phyloP scores from a whole-genome alignment of 2,329 filamentous ascomycete genomes.

The Penicillium corylophilum region DNA sequence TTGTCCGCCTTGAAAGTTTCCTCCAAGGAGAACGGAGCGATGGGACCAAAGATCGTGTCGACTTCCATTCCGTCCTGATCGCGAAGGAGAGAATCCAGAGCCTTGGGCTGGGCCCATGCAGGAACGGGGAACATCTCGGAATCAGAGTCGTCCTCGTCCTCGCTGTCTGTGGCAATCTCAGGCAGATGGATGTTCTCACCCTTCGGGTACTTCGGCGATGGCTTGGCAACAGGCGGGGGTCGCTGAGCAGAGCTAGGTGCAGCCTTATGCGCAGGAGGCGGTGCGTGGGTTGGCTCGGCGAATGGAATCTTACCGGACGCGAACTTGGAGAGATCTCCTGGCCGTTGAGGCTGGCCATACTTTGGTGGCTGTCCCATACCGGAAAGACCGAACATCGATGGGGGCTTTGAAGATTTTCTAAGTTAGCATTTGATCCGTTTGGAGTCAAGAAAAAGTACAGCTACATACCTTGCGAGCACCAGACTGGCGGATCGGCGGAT shows the following conservation, averaged over 20 bases:
- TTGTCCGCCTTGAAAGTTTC: conserved; percentile 92
- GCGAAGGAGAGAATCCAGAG: conserved; percentile 71
- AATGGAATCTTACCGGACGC: conserved; percentile 89
- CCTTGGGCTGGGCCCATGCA: conserved; percentile 85
- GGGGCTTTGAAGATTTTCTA: conserved; percentile 34
- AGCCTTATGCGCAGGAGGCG: conserved; percentile 59
- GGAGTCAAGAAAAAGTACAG: not conserved
- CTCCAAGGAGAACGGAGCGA: conserved; percentile 87
- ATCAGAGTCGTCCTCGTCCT: conserved; percentile 71
- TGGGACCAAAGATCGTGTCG: conserved; percentile 90
- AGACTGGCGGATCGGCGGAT: conserved; percentile 81
- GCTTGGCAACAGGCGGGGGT: conserved; percentile 47
- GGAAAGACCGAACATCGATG: conserved; percentile 40
- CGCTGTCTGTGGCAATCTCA: conserved; percentile 92
- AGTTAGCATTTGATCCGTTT: conserved; percentile 4
- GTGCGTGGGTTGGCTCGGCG: conserved; percentile 65
- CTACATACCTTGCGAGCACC: conserved; percentile 66
- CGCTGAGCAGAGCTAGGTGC: conserved; percentile 50
- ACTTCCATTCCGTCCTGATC: conserved; percentile 71
- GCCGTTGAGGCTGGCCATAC: conserved; percentile 57
- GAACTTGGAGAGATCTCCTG: conserved; percentile 80
- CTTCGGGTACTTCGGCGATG: conserved; percentile 82
- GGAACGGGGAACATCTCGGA: conserved; percentile 64
- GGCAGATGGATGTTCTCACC: conserved; percentile 89
- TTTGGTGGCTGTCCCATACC: conserved; percentile 36